phyloP scores from a whole-genome alignment of 371 early-diverging fungal genomes.

The Zychaea mexicana region DNA sequence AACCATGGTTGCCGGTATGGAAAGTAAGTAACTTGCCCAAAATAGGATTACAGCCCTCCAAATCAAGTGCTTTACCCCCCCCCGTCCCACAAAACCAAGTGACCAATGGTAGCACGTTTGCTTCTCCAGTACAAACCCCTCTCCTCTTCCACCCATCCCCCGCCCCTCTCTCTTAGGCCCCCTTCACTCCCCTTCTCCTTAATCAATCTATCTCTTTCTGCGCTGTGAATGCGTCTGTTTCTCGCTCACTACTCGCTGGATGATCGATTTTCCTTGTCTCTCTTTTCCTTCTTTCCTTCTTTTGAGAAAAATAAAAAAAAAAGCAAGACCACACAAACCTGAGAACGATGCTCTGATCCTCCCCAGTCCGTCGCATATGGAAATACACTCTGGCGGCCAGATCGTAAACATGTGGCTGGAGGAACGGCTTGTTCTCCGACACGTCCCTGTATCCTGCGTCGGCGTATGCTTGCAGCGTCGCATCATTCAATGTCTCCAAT shows the following conservation, averaged over 20 bases:
- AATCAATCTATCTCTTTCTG: neutral
- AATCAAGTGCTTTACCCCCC: too few species aligned
- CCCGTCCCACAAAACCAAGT: too few species aligned
- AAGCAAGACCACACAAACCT: slow-evolving; percentile 21
- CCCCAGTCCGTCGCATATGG: slow-evolving; percentile 83
- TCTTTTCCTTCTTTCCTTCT: neutral
- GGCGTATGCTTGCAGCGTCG: slow-evolving; percentile 55
- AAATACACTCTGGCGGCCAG: slow-evolving; percentile 69
- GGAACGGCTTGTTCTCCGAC: slow-evolving; percentile 38
- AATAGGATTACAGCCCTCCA: too few species aligned
- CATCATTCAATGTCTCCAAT: slow-evolving; percentile 55
- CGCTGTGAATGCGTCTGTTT: too few species aligned
- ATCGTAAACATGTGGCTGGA: slow-evolving; percentile 65
- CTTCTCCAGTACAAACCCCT: neutral
- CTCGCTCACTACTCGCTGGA: neutral
- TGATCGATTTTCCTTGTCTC: neutral
- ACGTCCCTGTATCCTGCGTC: slow-evolving; percentile 56
- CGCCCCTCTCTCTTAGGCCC: neutral
- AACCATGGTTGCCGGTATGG: too few species aligned
- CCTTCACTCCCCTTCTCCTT: neutral
- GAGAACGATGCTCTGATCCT: slow-evolving; percentile 78
- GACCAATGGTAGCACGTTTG: too few species aligned
- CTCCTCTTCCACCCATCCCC: neutral
- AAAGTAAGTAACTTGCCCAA: too few species aligned
- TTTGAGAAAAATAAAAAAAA: neutral